phyloP scores from a whole-genome alignment of 2,329 filamentous ascomycete species.

The Colletotrichum lindemuthianum region DNA sequence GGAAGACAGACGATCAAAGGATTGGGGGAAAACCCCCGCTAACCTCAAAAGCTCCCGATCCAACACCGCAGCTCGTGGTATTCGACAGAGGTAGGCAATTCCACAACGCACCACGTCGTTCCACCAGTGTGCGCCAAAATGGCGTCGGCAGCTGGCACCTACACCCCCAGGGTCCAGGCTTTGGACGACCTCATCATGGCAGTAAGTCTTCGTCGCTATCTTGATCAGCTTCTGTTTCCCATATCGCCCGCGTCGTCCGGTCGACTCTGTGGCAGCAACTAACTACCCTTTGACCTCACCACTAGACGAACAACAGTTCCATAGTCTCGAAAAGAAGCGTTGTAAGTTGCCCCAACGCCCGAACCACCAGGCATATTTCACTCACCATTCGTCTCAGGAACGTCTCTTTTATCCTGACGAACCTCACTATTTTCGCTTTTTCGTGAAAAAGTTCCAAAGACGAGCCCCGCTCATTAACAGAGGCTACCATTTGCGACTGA shows the following conservation, averaged over 20 bases:
- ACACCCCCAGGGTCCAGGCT: conserved; percentile 16
- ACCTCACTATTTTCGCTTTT: conserved; percentile 86
- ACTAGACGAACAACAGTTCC: conserved; percentile 86
- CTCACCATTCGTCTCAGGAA: conserved; percentile 10
- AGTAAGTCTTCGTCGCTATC: conserved; percentile 49
- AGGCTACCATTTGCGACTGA: conserved; percentile 87
- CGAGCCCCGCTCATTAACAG: conserved; percentile 91
- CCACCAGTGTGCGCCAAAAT: too few relatives aligned
- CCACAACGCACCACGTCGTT: too few relatives aligned
- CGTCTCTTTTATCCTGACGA: conserved; percentile 82
- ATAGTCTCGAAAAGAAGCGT: conserved; percentile 94
- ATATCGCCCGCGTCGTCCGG: not conserved
- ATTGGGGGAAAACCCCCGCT: too few relatives aligned
- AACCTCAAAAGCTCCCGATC: too few relatives aligned
- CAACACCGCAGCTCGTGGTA: too few relatives aligned
- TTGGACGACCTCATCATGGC: conserved; percentile 66
- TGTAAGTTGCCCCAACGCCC: conserved; percentile 55
- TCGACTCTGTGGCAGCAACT: not conserved
- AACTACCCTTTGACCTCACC: conserved; percentile 16
- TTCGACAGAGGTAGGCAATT: too few relatives aligned
- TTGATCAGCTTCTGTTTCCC: not conserved
- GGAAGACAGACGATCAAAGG: too few relatives aligned
- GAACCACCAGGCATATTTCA: not conserved
- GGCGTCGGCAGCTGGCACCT: too few relatives aligned
- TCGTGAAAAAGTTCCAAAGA: conserved; percentile 84